A percentile compares a stretch with the other conserved stretches of the same genome.
phyloP scores from a whole-genome alignment of 805 yeast species.

The Pichia manshurica region DNA sequence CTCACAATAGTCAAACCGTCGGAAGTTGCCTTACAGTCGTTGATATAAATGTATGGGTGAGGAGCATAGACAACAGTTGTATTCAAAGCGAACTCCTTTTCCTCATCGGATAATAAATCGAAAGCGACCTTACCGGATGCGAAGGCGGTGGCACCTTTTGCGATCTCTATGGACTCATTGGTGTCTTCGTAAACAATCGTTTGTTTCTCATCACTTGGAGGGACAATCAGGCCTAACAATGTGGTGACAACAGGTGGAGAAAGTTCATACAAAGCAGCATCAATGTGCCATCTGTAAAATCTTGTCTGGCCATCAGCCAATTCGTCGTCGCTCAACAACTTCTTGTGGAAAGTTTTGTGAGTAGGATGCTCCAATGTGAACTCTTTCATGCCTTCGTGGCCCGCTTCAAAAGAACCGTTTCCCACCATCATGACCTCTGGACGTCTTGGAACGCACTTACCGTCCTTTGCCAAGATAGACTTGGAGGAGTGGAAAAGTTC shows the following conservation, averaged over 20 bases:
- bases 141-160: slow-evolving; percentile 87
- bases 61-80: slow-evolving; percentile 89
- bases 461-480: slow-evolving; percentile 74
- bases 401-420: slow-evolving; percentile 58
- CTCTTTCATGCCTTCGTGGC: slow-evolving; percentile 43
- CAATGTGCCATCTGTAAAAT: slow-evolving; percentile 92
- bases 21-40: slow-evolving; percentile 72
- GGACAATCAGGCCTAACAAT: slow-evolving; percentile 74
- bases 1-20: slow-evolving; percentile 84
- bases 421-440: slow-evolving; percentile 92
- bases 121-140: slow-evolving; percentile 81
- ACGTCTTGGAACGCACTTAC: slow-evolving; percentile 69
- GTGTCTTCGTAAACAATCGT: slow-evolving; percentile 62
- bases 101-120: slow-evolving; percentile 58
- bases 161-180: slow-evolving; percentile 56
- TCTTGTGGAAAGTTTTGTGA: slow-evolving; percentile 74
- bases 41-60: slow-evolving; percentile 83
- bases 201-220: slow-evolving; percentile 58
- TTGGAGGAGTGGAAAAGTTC: slow-evolving; percentile 62
- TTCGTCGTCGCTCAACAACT: slow-evolving; percentile 57
- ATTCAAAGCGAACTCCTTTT: slow-evolving; percentile 64
- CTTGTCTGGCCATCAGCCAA: slow-evolving; percentile 62
- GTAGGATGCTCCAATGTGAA: slow-evolving; percentile 69
- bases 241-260: slow-evolving; percentile 87
- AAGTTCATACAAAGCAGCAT: slow-evolving; percentile 79